Evolutionary conservation across 139 green algal species (phyloP), one percentile per base, ranked within the genome.

Genomic region (Haematococcus lacustris): DNA sequence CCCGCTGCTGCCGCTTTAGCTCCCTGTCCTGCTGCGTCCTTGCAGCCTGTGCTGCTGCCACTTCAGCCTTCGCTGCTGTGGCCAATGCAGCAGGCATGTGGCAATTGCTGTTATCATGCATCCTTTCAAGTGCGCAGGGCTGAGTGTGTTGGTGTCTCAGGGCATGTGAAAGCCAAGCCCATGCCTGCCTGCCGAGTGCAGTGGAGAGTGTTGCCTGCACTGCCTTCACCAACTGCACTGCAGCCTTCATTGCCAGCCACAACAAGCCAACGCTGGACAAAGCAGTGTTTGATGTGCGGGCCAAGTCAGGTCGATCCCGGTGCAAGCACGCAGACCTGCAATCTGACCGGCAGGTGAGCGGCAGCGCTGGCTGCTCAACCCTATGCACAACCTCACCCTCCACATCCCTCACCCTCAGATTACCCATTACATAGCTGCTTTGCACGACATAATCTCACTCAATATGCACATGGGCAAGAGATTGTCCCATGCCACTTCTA

Each of bases 251-350:
- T 13, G 67, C 67, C 26, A 65, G 43, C 7, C 67, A 72, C 67
- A 72, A 72, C 67, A 72, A 72, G 67, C n/a, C 67, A 3, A 32
- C 67, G 3, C 32, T 13, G 6, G 67, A 72, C 67, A 60, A 61
- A 32, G 43, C 43, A 1, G 67, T 72, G 41, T 72, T 72, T 64
- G 67, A 72, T 43, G 43, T 43, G 34, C 26, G 60, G 3, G 33
- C 23, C 37, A 26, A 53, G 66, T 71, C 38, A 26, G 66, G 66
- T 39, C 66, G 41, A 3, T 6, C 21, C 9, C 21, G 35, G 5
- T 3, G 35, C 21, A 17, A 39, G 30, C 26, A 69, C 21, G 63
- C 63, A 9, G 25, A 38, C 5, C 35, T 69, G 63, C 37, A 39
- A 35, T 38, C 63, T n/a, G 63, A 69, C 38, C 63, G 63, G 25